These are phyloP conservation scores for Rhodotorula kratochvilovae DNA, from an alignment of 768 basidiomycete species.

Conservation along the genomic window DNA sequence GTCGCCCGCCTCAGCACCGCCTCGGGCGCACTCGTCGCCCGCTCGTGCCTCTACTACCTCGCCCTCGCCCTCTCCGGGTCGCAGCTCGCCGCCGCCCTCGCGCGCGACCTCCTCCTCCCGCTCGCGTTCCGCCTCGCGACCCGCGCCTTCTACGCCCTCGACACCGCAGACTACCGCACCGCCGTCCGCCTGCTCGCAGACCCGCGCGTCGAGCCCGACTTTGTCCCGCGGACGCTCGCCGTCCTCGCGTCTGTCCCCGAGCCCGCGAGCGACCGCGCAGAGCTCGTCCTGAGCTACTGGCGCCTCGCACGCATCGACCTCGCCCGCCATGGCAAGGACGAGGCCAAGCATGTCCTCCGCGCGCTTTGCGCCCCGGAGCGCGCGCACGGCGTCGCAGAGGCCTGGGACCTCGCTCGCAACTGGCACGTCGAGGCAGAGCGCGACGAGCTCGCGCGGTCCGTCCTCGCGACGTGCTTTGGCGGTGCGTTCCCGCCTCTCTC, in stretches of 20 bases:
- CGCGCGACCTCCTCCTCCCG: slow-evolving; percentile 23
- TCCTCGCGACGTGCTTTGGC: slow-evolving; percentile 35
- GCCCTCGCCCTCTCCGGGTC: slow-evolving; percentile 7
- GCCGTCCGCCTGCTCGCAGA: slow-evolving; percentile 29
- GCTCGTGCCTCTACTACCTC: slow-evolving; percentile 37
- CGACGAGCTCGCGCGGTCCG: slow-evolving; percentile 2
- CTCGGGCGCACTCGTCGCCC: neutral
- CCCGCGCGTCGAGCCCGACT: slow-evolving; percentile 31
- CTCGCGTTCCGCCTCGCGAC: slow-evolving; percentile 20
- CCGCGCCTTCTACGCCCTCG: slow-evolving; percentile 33
- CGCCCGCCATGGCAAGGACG: neutral
- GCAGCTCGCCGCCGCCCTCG: neutral
- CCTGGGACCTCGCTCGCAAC: slow-evolving; percentile 27
- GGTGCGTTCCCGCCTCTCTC: slow-evolving; percentile 5
- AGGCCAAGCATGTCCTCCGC: slow-evolving; percentile 15
- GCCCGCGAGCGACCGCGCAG: neutral
- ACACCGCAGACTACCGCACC: slow-evolving; percentile 4
- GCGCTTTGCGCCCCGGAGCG: slow-evolving; percentile 21
- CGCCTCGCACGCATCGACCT: slow-evolving; percentile 15
- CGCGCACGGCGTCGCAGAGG: slow-evolving; percentile 24
- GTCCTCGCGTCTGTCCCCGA: slow-evolving; percentile 13
- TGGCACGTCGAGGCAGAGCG: slow-evolving; percentile 22
- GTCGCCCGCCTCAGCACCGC: neutral
- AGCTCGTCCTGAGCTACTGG: slow-evolving; percentile 34
- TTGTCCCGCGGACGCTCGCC: slow-evolving; percentile 27